These are phyloP conservation scores for Fusarium chaquense DNA, from an alignment of 2,329 filamentous ascomycete species.

Conservation along the genomic window DNA sequence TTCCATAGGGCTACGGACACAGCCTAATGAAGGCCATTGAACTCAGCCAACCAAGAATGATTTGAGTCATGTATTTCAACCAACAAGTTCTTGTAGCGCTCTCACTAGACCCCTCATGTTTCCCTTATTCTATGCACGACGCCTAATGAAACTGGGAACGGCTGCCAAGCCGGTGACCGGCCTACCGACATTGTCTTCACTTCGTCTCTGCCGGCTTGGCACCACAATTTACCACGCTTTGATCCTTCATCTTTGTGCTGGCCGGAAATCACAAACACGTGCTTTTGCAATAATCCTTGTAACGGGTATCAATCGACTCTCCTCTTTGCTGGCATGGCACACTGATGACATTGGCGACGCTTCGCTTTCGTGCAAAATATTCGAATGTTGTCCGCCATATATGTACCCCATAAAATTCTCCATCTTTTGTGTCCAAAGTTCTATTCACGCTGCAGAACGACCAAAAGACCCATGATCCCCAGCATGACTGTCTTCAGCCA, in stretches of 20 bases:
- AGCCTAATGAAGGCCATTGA: background rate
- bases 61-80: conserved; percentile 9
- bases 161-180: conserved; percentile 7
- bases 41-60: background rate
- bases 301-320: conserved; percentile 30
- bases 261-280: conserved; percentile 26
- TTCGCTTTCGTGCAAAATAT: conserved; percentile 9
- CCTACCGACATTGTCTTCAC: conserved; percentile 3
- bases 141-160: background rate
- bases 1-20: conserved; percentile 22
- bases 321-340: conserved; percentile 7
- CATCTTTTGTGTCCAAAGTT: background rate
- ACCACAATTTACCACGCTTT: conserved; percentile 1
- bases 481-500: conserved; percentile 97
- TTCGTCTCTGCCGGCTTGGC: conserved; percentile 24
- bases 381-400: background rate
- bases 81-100: background rate
- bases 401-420: background rate
- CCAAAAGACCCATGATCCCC: conserved; percentile 93
- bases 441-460: conserved; percentile 90
- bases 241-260: conserved; percentile 2
- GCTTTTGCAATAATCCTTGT: conserved; percentile 7
- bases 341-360: background rate
- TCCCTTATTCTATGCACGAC: background rate
- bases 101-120: background rate